Conservation (phyloP, 441 rosid genomes). For the Hura crepitans region DNA sequence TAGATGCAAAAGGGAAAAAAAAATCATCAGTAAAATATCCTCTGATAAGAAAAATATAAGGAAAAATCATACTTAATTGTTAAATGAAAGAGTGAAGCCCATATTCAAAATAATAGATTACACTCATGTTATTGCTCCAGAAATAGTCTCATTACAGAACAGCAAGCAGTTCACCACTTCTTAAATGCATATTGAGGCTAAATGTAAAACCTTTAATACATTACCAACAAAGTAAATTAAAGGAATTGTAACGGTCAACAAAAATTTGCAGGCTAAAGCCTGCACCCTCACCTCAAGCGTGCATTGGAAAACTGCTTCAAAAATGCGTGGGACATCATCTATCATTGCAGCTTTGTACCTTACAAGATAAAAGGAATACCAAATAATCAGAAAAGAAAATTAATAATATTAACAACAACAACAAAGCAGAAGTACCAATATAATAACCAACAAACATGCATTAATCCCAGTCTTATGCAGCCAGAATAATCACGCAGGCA, state of each 20-base stretch:
- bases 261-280: background rate
- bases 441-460: background rate
- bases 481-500: background rate
- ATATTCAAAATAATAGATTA: too few relatives aligned
- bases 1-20: too few relatives aligned
- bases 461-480: too few relatives aligned
- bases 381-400: background rate
- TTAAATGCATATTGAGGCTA: too few relatives aligned
- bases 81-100: too few relatives aligned
- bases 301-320: constrained; percentile 99
- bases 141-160: too few relatives aligned
- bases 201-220: background rate
- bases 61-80: too few relatives aligned
- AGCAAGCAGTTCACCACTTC: too few relatives aligned
- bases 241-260: background rate
- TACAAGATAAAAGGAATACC: constrained; percentile 14
- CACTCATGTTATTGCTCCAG: too few relatives aligned
- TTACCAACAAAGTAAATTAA: background rate
- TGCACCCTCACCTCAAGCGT: constrained; percentile 73
- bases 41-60: too few relatives aligned
- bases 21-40: background rate
- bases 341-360: constrained; percentile 96
- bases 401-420: background rate
- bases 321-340: constrained; percentile 94
- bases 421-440: background rate